Percentiles rank a stretch among this genome's conserved stretches.
These are phyloP conservation scores for Talaromyces sp. DNA, from an alignment of 2,329 filamentous ascomycete species.

Conservation along the genomic window DNA sequence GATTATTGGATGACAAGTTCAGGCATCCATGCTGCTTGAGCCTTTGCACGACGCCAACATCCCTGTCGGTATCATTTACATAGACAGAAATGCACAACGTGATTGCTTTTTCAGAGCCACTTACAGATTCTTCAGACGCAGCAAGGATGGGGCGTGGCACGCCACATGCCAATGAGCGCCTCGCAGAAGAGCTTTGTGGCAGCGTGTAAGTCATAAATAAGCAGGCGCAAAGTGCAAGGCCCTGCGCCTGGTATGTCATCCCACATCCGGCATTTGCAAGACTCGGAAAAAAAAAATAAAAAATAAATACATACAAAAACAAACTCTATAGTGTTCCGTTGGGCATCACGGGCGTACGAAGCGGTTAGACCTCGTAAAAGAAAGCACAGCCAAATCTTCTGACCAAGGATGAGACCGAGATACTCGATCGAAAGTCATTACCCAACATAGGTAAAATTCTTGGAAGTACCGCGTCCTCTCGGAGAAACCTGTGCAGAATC, in stretches of 20 bases:
- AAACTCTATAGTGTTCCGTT: not conserved
- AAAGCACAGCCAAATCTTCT: too few species aligned
- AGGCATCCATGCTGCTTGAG: slow-evolving; percentile 2
- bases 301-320: too few species aligned
- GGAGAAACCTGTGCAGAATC: not conserved
- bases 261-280: not conserved
- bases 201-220: not conserved
- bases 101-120: not conserved
- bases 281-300: not conserved
- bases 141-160: not conserved
- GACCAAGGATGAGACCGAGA: not conserved
- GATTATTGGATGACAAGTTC: not conserved
- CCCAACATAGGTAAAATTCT: not conserved
- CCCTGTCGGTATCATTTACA: not conserved
- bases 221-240: not conserved
- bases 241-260: not conserved
- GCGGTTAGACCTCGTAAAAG: too few species aligned
- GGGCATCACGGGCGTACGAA: not conserved
- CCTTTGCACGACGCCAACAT: slow-evolving; percentile 1
- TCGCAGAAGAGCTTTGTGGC: not conserved
- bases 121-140: not conserved
- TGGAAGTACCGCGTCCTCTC: not conserved
- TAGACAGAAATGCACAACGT: too few species aligned
- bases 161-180: not conserved
- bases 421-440: not conserved